These are phyloP conservation scores for Chaetomiaceae sp. DNA, from an alignment of 2,329 filamentous ascomycete species.

Conservation along the genomic window DNA sequence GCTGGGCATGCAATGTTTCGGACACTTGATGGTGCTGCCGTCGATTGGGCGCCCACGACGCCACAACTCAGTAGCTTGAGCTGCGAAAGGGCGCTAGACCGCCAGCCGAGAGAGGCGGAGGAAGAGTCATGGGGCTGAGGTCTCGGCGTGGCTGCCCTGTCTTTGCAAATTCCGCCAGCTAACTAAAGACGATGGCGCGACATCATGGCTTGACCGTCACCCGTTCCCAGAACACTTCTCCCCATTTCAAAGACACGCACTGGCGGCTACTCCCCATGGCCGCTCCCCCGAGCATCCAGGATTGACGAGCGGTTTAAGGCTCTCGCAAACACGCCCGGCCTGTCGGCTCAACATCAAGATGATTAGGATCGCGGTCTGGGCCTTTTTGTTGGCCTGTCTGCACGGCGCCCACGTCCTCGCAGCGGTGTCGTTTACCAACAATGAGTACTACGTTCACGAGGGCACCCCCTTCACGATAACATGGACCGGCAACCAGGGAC, in stretches of 20 bases:
- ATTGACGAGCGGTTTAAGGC: not conserved
- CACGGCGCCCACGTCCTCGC: not conserved
- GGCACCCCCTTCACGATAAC: slow-evolving; percentile 9
- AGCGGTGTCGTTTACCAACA: slow-evolving; percentile 9
- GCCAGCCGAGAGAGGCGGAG: not conserved
- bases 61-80: not conserved
- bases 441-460: slow-evolving; percentile 8
- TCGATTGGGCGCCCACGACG: not conserved
- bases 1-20: not conserved
- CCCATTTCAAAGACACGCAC: too few species aligned
- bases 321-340: too few species aligned
- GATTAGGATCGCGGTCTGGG: not conserved
- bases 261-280: not conserved
- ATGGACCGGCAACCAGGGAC: slow-evolving; percentile 6
- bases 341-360: not conserved
- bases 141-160: not conserved
- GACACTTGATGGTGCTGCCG: too few species aligned
- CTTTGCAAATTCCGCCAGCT: not conserved
- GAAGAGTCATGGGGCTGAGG: slow-evolving; percentile 7
- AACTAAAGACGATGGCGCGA: not conserved
- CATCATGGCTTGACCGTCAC: not conserved
- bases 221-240: not conserved
- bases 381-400: not conserved
- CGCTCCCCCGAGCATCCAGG: too few species aligned
- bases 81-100: not conserved